Base-by-base conservation (phyloP, 2,329 filamentous ascomycete species). In the Gaeumannomyces sp. region DNA sequence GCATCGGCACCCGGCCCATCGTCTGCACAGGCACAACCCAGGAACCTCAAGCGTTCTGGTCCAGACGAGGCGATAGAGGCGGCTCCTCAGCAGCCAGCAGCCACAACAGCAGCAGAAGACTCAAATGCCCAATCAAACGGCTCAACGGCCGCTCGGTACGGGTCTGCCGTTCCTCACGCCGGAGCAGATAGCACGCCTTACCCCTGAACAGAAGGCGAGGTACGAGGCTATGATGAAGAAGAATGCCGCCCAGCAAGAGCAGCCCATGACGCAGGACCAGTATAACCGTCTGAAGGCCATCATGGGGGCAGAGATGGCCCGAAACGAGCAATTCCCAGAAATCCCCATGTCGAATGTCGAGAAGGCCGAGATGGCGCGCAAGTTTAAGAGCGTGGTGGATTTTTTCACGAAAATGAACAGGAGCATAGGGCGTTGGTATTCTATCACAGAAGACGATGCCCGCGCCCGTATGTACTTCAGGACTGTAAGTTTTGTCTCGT, bases 401-500 rank as follows among this genome's bases (percentile, higher is more conserved):
- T 78, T 81, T 29, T 78, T 84, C 72, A 70, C 68, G 27, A 81
- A 79, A 67, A 73, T 85, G 27, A 78, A 77, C 25, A 78, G 77
- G 65, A 74, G 75, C 1, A 70, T 85, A 4, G 74, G 72, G 33
- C 78, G 74, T 28, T 85, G 82, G 82, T 85, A 82, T 66, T 69
- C 72, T 4, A 70, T 79, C 27, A 81, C 80, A 0, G 76, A 74
- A 22, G 82, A 86, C 65, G 83, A 86, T 64, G 70, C 68, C 14
- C 78, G 82, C 53, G 80, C 81, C 5, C 80, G 75, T 68, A 77
- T 79, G 74, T 85, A 84, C 67, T 84, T 85, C 75, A 79, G 78
- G 69, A 77, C 77, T 67, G 83, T 85, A 76, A 77, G 82, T 78
- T 5, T 1, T 29, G 53, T 28, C 19, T 22, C 60, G 1, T 28